A percentile compares a stretch with the other conserved stretches of the same genome.
These are phyloP conservation scores for Phytophthora sojae DNA, from an alignment of 352 stramenopile genomes.

Conservation along the genomic window DNA sequence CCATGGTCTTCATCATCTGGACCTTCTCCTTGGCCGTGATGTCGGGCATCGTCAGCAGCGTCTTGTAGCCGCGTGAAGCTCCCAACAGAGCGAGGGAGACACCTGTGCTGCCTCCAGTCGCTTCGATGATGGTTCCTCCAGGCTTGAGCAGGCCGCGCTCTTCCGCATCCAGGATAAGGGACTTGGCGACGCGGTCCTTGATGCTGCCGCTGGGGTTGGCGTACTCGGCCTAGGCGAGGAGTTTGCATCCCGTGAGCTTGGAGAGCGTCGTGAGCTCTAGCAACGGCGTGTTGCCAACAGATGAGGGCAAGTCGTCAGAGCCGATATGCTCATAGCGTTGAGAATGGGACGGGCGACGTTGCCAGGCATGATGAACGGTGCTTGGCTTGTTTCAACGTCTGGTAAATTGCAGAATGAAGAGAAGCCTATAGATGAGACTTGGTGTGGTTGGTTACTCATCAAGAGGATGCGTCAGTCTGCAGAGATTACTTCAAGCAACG, in stretches of 20 bases:
- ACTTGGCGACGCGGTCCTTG: constrained; percentile 95
- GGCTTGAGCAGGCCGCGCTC: constrained; percentile 80
- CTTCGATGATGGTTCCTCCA: constrained; percentile 74
- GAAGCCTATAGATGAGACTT: constrained; percentile 2
- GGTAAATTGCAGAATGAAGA: constrained; percentile 16
- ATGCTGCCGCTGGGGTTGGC: constrained; percentile 94
- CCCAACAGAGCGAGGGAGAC: constrained; percentile 92
- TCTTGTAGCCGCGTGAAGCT: constrained; percentile 86
- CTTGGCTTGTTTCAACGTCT: neutral
- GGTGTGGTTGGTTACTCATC: constrained; percentile 19
- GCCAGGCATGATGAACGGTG: neutral
- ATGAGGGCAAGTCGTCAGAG: constrained; percentile 66
- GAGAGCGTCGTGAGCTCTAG: constrained; percentile 75
- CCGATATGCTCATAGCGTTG: constrained; percentile 7
- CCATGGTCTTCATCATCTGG: constrained; percentile 83
- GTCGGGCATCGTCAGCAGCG: constrained; percentile 77
- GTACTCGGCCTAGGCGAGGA: constrained; percentile 85
- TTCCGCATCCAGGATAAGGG: constrained; percentile 94
- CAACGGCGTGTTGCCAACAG: constrained; percentile 81
- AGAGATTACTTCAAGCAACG: neutral
- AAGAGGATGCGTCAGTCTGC: constrained; percentile 1
- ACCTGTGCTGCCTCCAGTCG: constrained; percentile 93
- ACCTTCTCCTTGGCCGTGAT: constrained; percentile 80
- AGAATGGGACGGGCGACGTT: neutral
- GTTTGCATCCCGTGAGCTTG: constrained; percentile 73